Percentiles rank a stretch among this genome's conserved stretches.
These are phyloP conservation scores for Leptoxyphium fumago DNA, from an alignment of 2,329 filamentous ascomycete genomes.

Conservation along the genomic window DNA sequence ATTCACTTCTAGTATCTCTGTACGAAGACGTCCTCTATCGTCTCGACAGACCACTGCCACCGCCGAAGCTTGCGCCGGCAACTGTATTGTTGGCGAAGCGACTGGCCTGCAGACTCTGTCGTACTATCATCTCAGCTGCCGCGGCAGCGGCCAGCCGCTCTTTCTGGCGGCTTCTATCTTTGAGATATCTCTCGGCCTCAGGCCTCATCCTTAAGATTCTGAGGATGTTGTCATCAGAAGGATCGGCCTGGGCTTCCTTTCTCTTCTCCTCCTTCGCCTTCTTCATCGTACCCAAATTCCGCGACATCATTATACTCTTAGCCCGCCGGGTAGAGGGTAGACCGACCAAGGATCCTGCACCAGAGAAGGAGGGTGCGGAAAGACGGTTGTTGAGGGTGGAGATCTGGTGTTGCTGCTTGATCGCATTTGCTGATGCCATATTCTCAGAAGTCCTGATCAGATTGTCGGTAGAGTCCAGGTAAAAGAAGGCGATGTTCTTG, in stretches of 20 bases:
- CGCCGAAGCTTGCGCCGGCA: conserved; percentile 1
- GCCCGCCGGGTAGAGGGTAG: conserved; percentile 35
- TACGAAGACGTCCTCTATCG: too few species aligned
- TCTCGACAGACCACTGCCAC: not conserved
- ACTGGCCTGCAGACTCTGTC: conserved; percentile 63
- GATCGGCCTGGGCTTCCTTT: conserved; percentile 88
- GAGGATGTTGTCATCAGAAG: conserved; percentile 95
- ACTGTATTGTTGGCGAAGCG: conserved; percentile 4
- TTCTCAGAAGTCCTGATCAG: conserved; percentile 89
- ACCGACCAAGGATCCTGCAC: conserved; percentile 41
- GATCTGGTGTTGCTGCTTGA: conserved; percentile 47
- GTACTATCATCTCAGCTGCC: conserved; percentile 85
- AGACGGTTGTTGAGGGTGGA: conserved; percentile 41
- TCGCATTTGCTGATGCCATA: conserved; percentile 78
- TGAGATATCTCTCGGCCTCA: conserved; percentile 74
- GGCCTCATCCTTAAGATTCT: conserved; percentile 89
- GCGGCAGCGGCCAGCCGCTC: conserved; percentile 81
- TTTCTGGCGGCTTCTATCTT: conserved; percentile 83
- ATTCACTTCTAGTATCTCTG: too few species aligned
- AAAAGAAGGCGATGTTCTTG: conserved; percentile 94
- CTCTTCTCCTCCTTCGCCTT: conserved; percentile 92
- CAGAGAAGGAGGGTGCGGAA: conserved; percentile 45
- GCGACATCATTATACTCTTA: conserved; percentile 70
- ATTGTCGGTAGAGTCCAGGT: conserved; percentile 82
- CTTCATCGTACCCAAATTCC: conserved; percentile 91